Evolutionary conservation across 179 eudicot genomes (phyloP), one percentile per base, ranked within the genome.

Genomic region (Dionaea muscipula): DNA sequence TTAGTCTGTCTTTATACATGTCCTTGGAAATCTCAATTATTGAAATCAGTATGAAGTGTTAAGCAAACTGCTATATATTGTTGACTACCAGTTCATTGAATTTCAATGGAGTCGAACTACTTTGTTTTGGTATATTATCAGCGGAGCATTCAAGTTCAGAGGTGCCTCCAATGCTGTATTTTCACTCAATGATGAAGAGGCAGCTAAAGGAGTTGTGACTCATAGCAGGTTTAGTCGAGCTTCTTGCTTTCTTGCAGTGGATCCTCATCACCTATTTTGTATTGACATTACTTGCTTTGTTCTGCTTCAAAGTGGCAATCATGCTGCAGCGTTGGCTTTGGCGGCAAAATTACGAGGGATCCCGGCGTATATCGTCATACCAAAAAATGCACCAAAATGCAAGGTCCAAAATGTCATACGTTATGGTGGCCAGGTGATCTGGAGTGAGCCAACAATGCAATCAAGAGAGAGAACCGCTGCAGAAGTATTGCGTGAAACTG

Each of bases 121-220:
- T 43, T 36, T 17, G 47, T 28, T 40, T 20, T 24, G 56, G 14
- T 48, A 18, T 49, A 10, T 38, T 59, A 14, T 51, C 71, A 90
- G 98, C 37, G 98, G 98, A 61, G 95, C 98, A 54, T 91, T 91
- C 61, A 91, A 91, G 62, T 80, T 91, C 55, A 78, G 98, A 65
- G 98, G 98, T 61, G 95, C 98, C 44, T 84, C 94, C 51, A 91
- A 91, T 76, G 95, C 98, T 39, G 55, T 91, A 25, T 73, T 86
- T 61, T 91, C 98, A 33, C 94, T 91, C 47, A 70, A 81, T 26
- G 75, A 80, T 8, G 74, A 78, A 59, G 73, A 82, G 60, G 95
- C 95, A 24, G 75, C 79, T 25, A 84, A 74, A 67, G 98, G 98
- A 19, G 98, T 91, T 26, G 84, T 84, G 60, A 91, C 98, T 38